Percentiles rank a stretch among this genome's conserved stretches.
Evolutionary conservation across 768 basidiomycete species (phyloP).

Genomic region (Tephrocybe sp.): DNA sequence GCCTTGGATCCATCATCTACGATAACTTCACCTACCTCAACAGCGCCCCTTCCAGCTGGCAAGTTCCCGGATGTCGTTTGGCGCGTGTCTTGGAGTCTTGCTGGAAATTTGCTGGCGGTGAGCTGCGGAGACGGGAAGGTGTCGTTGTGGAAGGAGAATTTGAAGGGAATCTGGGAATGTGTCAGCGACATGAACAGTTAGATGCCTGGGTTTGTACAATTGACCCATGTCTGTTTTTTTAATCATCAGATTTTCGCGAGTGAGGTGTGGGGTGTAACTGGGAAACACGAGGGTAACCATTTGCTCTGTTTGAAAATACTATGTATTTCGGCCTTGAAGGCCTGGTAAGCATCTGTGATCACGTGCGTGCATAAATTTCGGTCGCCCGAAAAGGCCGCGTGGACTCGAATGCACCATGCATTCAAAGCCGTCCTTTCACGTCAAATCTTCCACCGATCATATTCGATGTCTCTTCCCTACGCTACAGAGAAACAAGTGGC

Average conservation of each 20-base stretch:
- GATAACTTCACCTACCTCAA: conserved; percentile 42
- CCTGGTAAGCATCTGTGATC: background rate
- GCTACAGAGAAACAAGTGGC: conserved; percentile 78
- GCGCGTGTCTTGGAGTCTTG: conserved; percentile 98
- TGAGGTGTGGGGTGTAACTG: no score
- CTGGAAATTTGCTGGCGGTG: conserved; percentile 94
- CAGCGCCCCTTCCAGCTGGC: conserved; percentile 51
- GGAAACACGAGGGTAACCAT: no score
- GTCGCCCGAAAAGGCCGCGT: conserved; percentile 4
- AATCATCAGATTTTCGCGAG: no score
- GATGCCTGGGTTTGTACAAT: conserved; percentile 8
- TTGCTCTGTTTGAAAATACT: no score
- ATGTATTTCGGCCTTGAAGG: no score
- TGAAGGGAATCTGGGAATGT: conserved; percentile 95
- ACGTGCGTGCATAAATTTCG: conserved; percentile 4
- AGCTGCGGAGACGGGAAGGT: conserved; percentile 98
- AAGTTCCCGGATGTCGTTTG: conserved; percentile 98
- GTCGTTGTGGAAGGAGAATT: conserved; percentile 96
- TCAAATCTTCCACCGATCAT: conserved; percentile 17
- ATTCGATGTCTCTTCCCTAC: conserved; percentile 55
- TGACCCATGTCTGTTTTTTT: background rate
- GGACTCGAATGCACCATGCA: conserved; percentile 15
- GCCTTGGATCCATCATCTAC: conserved; percentile 71
- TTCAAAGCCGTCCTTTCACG: conserved; percentile 16
- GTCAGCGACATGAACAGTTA: conserved; percentile 93